These are phyloP conservation scores for Neonothopanus nambi DNA, from an alignment of 1,284 basidiomycete genomes.

Conservation along the genomic window DNA sequence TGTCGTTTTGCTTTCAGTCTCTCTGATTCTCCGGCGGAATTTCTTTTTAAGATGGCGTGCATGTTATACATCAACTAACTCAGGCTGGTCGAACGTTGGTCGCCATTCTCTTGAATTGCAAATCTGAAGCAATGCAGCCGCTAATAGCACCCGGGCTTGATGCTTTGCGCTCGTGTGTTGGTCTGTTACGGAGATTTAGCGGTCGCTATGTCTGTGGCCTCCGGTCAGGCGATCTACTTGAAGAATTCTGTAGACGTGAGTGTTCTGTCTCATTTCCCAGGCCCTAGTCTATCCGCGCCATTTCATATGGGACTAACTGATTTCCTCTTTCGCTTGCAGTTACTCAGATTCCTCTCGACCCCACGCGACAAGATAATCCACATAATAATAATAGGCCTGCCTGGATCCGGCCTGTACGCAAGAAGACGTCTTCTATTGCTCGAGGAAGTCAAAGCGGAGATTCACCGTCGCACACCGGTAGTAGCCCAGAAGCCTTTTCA, in stretches of 20 bases:
- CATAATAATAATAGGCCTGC: constrained; percentile 66
- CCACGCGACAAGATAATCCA: constrained; percentile 50
- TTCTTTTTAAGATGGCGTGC: constrained; percentile 77
- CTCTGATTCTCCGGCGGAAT: constrained; percentile 9
- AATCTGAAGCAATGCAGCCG: constrained; percentile 64
- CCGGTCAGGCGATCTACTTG: constrained; percentile 86
- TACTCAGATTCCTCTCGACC: constrained; percentile 83
- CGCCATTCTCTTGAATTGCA: constrained; percentile 80
- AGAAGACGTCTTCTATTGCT: constrained; percentile 56
- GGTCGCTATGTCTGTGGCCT: constrained; percentile 84
- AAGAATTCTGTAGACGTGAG: constrained; percentile 89
- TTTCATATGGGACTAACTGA: background rate
- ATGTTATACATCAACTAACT: constrained; percentile 90
- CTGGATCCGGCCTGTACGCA: constrained; percentile 85
- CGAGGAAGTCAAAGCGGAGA: constrained; percentile 28
- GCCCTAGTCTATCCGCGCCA: no score
- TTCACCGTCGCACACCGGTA: constrained; percentile 41
- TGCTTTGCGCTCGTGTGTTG: constrained; percentile 82
- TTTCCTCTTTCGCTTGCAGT: constrained; percentile 45
- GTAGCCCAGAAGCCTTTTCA: constrained; percentile 65
- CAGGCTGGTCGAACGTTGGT: constrained; percentile 90
- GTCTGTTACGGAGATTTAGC: constrained; percentile 76
- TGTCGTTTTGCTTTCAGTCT: constrained; percentile 6
- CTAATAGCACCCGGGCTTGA: constrained; percentile 81
- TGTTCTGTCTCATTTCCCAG: constrained; percentile 11